Percentiles rank a stretch among this genome's conserved stretches.
Evolutionary conservation across 1,139 yeast species (phyloP).

Genomic region (Candida tunisiensis): DNA sequence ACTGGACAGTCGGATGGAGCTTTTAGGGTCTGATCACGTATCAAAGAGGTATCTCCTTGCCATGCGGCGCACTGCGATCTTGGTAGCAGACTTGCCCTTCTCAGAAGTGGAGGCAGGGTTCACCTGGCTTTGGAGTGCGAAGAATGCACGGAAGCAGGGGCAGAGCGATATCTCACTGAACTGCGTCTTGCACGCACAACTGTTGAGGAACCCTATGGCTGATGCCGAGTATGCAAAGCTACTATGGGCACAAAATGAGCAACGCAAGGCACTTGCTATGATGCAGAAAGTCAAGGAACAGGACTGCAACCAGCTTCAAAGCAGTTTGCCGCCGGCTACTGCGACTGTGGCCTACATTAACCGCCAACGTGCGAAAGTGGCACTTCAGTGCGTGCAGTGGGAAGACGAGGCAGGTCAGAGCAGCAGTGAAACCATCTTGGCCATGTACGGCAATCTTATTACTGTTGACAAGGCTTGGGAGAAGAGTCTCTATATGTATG

Average conservation of each 20-base stretch:
- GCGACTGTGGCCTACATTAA: too few relatives aligned
- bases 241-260: slow-evolving; percentile 84
- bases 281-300: slow-evolving; percentile 29
- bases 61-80: slow-evolving; percentile 29
- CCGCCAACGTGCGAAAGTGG: slow-evolving; percentile 30
- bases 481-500: slow-evolving; percentile 66
- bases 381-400: slow-evolving; percentile 78
- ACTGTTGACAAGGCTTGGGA: slow-evolving; percentile 51
- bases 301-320: slow-evolving; percentile 6
- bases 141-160: slow-evolving; percentile 49
- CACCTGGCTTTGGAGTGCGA: slow-evolving; percentile 44
- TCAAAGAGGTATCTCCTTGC: slow-evolving; percentile 21
- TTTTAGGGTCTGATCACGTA: slow-evolving; percentile 18
- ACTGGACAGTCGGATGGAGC: slow-evolving; percentile 16
- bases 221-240: slow-evolving; percentile 71
- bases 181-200: slow-evolving; percentile 52
- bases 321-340: too few relatives aligned
- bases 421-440: slow-evolving; percentile 54
- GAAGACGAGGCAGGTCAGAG: slow-evolving; percentile 75
- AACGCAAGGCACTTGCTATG: slow-evolving; percentile 64
- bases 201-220: slow-evolving; percentile 30
- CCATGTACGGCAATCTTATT: slow-evolving; percentile 48
- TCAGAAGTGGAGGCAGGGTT: slow-evolving; percentile 27
- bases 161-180: slow-evolving; percentile 63
- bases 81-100: slow-evolving; percentile 21